Base-by-base conservation (phyloP, 2,329 filamentous ascomycete genomes). In the Clonostachys chloroleuca region DNA sequence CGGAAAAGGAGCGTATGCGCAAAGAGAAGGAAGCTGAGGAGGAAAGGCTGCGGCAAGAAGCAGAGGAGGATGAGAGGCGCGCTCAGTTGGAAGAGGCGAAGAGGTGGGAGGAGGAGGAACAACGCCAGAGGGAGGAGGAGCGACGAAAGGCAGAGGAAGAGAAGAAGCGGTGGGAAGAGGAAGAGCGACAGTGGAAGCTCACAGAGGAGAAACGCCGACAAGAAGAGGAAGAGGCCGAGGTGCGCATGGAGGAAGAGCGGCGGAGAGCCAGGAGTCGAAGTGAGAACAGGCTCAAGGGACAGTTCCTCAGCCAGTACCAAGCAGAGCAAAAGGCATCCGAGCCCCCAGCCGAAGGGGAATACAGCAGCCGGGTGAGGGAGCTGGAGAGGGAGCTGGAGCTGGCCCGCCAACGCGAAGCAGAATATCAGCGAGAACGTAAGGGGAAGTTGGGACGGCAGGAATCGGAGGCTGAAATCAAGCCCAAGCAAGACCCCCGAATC, bases 271-370 rank as follows among this genome's bases (percentile, higher is more conserved):
- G 81, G 49, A 78, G 74, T 42, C 77, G 81, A 51, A 85, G 80
- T 58, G 84, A 91, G 56, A 75, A 77, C 36, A 81, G 84, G 51
- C 73, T 96, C 18, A 86, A 84, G 50, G 91, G 91, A 3, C 91
- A 96, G 60, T 92, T 86, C 56, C 77, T 95, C 44, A 92, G 88
- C 59, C 87, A 96, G 61, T 95, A 96, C 62, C 86, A 89, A 62
- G 83, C 85, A 17, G 84, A 89, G 54, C 83, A 60, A 64, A 74
- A 51, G 58, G 56, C 62, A 67, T 49, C 60, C 60, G 58, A 49
- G 24, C 54, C 57, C 35, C 52, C 59, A 17, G 65, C 61, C 24
- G 65, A 63, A 60, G 42, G 65, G 20, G 56, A 63, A 16, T 77
- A 92, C 63, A 81, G 75, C 52, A 79, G 76, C 52, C 83, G 91